Percentiles rank a stretch among this genome's conserved stretches.
Evolutionary conservation across 2,329 filamentous ascomycete species (phyloP).

Genomic region (Penicillium sp.): DNA sequence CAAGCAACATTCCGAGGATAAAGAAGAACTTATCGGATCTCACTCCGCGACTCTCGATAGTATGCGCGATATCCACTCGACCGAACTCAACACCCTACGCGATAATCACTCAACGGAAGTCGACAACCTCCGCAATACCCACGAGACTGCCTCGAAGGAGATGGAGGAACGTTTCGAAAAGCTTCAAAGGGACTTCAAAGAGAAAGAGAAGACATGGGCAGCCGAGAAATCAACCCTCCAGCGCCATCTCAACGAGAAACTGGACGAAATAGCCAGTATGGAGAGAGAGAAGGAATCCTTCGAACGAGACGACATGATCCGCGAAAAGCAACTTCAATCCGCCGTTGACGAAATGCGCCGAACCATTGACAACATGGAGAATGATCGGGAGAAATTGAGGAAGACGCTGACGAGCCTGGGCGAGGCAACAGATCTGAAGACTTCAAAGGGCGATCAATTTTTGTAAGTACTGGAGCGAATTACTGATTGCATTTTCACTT

Average conservation of each 20-base stretch:
- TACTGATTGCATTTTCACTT: neutral
- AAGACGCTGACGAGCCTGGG: conserved; percentile 49
- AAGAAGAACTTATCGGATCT: conserved; percentile 4
- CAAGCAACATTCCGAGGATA: conserved; percentile 10
- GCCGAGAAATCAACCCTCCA: conserved; percentile 30
- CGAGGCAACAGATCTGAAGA: conserved; percentile 51
- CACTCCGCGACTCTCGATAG: conserved; percentile 9
- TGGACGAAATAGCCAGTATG: conserved; percentile 38
- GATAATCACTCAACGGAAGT: conserved; percentile 24
- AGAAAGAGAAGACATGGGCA: conserved; percentile 32
- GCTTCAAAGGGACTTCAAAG: conserved; percentile 24
- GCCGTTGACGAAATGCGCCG: conserved; percentile 41
- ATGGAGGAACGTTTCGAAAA: conserved; percentile 24
- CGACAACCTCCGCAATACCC: conserved; percentile 22
- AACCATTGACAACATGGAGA: conserved; percentile 48
- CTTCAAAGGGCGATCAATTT: conserved; percentile 46
- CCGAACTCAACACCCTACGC: conserved; percentile 23
- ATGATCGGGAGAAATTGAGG: conserved; percentile 49
- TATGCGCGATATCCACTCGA: conserved; percentile 11
- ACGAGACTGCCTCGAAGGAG: conserved; percentile 23
- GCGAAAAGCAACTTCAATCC: conserved; percentile 45
- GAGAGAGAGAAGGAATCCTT: conserved; percentile 42
- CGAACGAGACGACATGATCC: conserved; percentile 44
- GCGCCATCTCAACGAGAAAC: conserved; percentile 38
- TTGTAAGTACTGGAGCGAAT: conserved; percentile 39